Percentiles rank a stretch among this genome's conserved stretches.
Evolutionary conservation across 1,284 basidiomycete genomes (phyloP).

Genomic region (Ustilago nuda): DNA sequence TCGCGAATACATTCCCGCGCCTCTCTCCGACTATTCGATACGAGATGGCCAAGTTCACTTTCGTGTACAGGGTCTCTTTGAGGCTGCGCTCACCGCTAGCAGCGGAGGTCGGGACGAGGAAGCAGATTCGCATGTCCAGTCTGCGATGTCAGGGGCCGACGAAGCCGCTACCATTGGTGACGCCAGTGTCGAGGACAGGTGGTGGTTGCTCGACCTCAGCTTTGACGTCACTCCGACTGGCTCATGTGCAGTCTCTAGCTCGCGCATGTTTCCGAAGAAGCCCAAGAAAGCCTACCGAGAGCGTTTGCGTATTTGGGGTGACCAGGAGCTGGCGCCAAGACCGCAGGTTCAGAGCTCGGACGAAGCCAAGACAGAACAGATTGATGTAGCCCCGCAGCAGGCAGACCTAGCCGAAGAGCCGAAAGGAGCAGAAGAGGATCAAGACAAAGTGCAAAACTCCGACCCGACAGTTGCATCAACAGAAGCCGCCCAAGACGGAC

Average conservation of each 20-base stretch:
- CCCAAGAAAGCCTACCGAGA: constrained; percentile 52
- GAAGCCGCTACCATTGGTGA: constrained; percentile 44
- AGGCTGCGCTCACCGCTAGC: constrained; percentile 70
- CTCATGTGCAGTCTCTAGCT: constrained; percentile 30
- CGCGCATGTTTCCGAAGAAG: constrained; percentile 44
- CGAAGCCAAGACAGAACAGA: constrained; percentile 13
- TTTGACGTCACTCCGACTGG: constrained; percentile 59
- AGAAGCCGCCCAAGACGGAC: not conserved
- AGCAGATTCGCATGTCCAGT: constrained; percentile 8
- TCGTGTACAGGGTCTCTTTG: constrained; percentile 79
- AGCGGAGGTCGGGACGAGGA: constrained; percentile 23
- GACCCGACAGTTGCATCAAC: not conserved
- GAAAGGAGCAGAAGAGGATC: constrained; percentile 12
- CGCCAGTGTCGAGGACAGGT: constrained; percentile 63
- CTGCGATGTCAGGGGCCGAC: constrained; percentile 67
- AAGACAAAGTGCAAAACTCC: not conserved
- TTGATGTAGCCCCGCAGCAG: constrained; percentile 7
- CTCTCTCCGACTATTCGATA: constrained; percentile 76
- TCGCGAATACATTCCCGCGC: constrained; percentile 64
- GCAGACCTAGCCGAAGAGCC: constrained; percentile 12
- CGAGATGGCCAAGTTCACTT: constrained; percentile 85
- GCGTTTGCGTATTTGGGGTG: constrained; percentile 48
- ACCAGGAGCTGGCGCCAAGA: constrained; percentile 52
- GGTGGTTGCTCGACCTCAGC: constrained; percentile 63
- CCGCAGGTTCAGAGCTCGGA: constrained; percentile 6